These are phyloP conservation scores for Scheffersomyces stambukii DNA, from an alignment of 1,139 yeast species.

Conservation along the genomic window DNA sequence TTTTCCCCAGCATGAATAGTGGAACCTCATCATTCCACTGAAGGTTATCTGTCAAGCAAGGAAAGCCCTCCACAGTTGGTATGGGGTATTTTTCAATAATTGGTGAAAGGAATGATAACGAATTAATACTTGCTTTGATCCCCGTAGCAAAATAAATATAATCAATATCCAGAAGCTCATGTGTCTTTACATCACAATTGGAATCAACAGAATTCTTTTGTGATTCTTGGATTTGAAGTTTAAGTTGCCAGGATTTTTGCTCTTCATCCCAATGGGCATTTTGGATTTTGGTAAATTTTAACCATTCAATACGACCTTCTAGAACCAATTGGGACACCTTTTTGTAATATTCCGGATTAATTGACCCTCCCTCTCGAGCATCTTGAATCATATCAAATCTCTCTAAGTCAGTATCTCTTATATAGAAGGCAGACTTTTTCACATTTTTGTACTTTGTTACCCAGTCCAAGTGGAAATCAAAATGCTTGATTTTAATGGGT, in stretches of 20 bases:
- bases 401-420: constrained; percentile 41
- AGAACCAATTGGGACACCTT: no score
- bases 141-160: constrained; percentile 47
- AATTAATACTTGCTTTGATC: constrained; percentile 25
- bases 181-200: constrained; percentile 1
- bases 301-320: constrained; percentile 22
- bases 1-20: constrained; percentile 40
- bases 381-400: constrained; percentile 36
- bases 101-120: constrained; percentile 25
- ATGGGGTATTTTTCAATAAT: constrained; percentile 25
- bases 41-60: constrained; percentile 42
- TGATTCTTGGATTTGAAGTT: constrained; percentile 8
- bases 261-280: constrained; percentile 18
- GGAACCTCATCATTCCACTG: constrained; percentile 41
- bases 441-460: constrained; percentile 47
- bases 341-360: constrained; percentile 44
- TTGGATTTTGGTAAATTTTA: constrained; percentile 20
- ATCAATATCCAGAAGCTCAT: constrained; percentile 17
- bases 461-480: constrained; percentile 51
- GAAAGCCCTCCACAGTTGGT: constrained; percentile 32
- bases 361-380: constrained; percentile 46
- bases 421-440: constrained; percentile 40
- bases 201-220: constrained; percentile 4
- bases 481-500: constrained; percentile 42
- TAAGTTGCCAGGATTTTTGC: constrained; percentile 16